Evolutionary conservation across 1,284 basidiomycete species (phyloP), one percentile per base, ranked within the genome.

Genomic region (Cutaneotrichosporon sp.): DNA sequence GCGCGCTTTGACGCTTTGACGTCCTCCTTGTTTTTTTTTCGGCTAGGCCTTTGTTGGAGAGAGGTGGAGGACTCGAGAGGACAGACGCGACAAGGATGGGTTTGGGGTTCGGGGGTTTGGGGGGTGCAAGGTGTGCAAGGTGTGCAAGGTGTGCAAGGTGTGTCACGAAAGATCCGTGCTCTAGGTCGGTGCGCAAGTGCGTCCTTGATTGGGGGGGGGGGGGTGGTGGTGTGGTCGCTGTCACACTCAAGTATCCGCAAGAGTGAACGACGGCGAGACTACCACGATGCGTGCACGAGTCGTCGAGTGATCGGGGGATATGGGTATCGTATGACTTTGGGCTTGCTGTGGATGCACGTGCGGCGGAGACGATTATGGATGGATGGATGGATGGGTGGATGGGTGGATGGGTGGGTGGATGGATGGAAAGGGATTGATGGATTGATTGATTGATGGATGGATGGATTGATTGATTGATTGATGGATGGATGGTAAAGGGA

Each of bases 311-410:
- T 19, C n/a, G 16, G 16, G 16, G 34, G 34, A 10, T 26, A 10
- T 44, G 4, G 27, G 17, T 27, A 24, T 24, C n/a, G 32, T n/a
- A 35, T 46, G 51, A 33, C 4, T n/a, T n/a, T n/a, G n/a, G n/a
- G n/a, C n/a, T n/a, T n/a, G n/a, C n/a, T n/a, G 24, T 45, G 45
- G 41, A 29, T 49, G 46, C 41, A 41, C 38, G 47, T 44, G 20
- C 49, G 54, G 32, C 31, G 31, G 45, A 29, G 9, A n/a, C 20
- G 38, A 25, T 43, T 24, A 31, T 31, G 51, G 31, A 31, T 55
- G 54, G 52, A 44, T 55, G 54, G 52, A 47, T 41, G 46, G 50
- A 49, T 27, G 49, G 34, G 31, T 39, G 31, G 27, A 17, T 44
- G 42, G 31, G 20, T 43, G 37, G 12, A 27, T n/a, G n/a, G n/a